Evolutionary conservation across 2,329 filamentous ascomycete genomes (phyloP).

Genomic region (Sporothrix schenckii): DNA sequence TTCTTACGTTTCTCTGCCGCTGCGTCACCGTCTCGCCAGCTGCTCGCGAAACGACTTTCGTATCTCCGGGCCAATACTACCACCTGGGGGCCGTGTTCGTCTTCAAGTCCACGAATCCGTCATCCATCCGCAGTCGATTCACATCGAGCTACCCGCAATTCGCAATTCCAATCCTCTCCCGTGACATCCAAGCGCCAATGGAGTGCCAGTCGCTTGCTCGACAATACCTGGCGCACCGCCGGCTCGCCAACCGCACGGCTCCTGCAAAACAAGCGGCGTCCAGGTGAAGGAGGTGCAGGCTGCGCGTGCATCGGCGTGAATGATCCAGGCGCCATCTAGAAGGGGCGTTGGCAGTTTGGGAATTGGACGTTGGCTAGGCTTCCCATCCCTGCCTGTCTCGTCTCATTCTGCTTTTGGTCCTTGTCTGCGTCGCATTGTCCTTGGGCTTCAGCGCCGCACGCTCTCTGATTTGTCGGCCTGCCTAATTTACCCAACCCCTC

Average conservation of each 20-base stretch:
- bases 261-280: constrained; percentile 8
- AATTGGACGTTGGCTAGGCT: background rate
- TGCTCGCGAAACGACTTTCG: background rate
- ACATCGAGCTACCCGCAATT: background rate
- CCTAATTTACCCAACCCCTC: constrained; percentile 21
- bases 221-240: background rate
- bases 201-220: background rate
- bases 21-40: background rate
- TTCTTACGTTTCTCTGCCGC: background rate
- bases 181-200: constrained; percentile 23
- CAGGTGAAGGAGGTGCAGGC: constrained; percentile 4
- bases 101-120: background rate
- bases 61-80: background rate
- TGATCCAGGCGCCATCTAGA: constrained; percentile 16
- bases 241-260: constrained; percentile 14
- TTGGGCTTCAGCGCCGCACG: constrained; percentile 3
- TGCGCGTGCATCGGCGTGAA: constrained; percentile 13
- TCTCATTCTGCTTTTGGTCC: background rate
- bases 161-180: background rate
- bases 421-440: background rate
- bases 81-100: background rate
- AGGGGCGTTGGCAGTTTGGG: background rate
- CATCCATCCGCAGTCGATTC: background rate
- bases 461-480: constrained; percentile 23
- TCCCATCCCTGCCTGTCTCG: background rate